Evolutionary conservation across 2,329 filamentous ascomycete species (phyloP), one percentile per base, ranked within the genome.

Genomic region (Aspergillus sp.): DNA sequence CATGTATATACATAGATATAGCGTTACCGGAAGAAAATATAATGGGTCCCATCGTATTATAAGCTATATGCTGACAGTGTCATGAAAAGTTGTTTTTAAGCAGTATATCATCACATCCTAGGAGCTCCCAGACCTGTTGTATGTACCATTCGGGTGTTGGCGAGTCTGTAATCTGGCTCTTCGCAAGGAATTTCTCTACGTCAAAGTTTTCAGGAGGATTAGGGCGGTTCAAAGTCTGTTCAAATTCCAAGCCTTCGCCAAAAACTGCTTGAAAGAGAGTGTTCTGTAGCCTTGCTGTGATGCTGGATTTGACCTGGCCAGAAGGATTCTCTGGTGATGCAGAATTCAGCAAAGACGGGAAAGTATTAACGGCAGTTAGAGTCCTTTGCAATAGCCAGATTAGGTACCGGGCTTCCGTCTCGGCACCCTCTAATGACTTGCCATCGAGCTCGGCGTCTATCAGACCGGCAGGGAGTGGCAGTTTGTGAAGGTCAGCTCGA

Each of bases 61-160:
- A 41, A n/a, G 31, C 9, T 31, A n/a, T n/a, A 33, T 8, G 23
- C 17, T 33, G 39, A 6, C 6, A 17, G 19, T 14, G 14, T 49
- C 24, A 49, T 49, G 24, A 44, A 27, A 8, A 6, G 6, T 48
- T 23, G 11, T 46, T 41, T 3, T 44, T 58, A 52, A 35, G 58
- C 46, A 76, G 41, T 52, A 74, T 57, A 50, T 86, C 57, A 50
- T 86, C 82, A 84, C 84, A 86, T 0, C 84, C 84, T 6, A 86
- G 64, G 53, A 86, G 65, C 52, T 75, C 70, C 84, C 84, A 87
- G 2, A 86, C 68, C 62, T 85, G 80, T 55, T 77, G 76, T 53
- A 78, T 76, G 62, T 84, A 86, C 81, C 82, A 85, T 15, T 83
- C 78, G 3, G 76, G 64, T 4, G 79, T 73, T 8, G 79, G 69